phyloP scores from a whole-genome alignment of 306 rosid genomes.

The Trichosanthes truncata region DNA sequence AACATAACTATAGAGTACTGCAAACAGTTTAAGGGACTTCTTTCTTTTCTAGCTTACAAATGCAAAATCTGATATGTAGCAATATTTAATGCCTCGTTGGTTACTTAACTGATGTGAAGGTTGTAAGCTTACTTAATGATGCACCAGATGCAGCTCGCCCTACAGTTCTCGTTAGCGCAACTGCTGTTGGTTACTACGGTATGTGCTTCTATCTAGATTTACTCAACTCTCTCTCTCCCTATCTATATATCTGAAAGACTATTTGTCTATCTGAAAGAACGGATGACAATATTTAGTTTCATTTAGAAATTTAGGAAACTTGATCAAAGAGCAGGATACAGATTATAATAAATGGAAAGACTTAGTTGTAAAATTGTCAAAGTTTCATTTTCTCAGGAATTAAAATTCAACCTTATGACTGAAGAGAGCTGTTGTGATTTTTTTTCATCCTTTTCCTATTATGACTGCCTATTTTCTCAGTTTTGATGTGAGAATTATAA shows the following conservation, averaged over 20 bases:
- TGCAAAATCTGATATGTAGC: not conserved
- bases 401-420: not conserved
- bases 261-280: not conserved
- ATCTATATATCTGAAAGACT: not conserved
- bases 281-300: not conserved
- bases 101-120: constrained; percentile 46
- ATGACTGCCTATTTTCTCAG: not conserved
- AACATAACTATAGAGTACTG: not conserved
- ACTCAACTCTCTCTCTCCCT: constrained; percentile 9
- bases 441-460: not conserved
- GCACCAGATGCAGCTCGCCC: constrained; percentile 69
- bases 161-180: constrained; percentile 78
- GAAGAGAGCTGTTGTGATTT: not conserved
- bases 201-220: constrained; percentile 15
- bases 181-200: constrained; percentile 98
- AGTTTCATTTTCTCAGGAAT: not conserved
- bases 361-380: not conserved
- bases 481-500: not conserved
- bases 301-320: not conserved
- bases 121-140: constrained; percentile 65
- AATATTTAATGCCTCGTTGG: constrained; percentile 5
- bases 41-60: not conserved
- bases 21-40: not conserved
- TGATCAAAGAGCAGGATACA: not conserved
- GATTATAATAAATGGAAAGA: not conserved